These are phyloP conservation scores for Hymenoscyphus fructigenus DNA, from an alignment of 2,329 filamentous ascomycete species.

Conservation along the genomic window DNA sequence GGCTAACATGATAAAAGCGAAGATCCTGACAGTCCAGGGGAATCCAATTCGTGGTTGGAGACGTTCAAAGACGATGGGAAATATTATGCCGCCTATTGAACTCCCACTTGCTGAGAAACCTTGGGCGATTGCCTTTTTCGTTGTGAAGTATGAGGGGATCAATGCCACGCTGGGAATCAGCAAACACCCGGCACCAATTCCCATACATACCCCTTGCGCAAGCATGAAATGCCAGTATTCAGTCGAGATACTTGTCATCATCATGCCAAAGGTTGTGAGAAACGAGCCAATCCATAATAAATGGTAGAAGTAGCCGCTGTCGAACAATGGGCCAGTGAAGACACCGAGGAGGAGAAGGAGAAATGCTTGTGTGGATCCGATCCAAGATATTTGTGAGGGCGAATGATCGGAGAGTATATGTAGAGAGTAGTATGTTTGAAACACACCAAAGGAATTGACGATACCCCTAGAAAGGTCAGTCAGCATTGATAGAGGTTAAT, in stretches of 20 bases:
- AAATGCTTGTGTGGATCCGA: slow-evolving; percentile 48
- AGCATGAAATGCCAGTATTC: slow-evolving; percentile 46
- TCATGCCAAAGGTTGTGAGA: slow-evolving; percentile 46
- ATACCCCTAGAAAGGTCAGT: slow-evolving; percentile 31
- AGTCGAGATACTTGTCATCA: slow-evolving; percentile 40
- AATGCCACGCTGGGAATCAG: slow-evolving; percentile 54
- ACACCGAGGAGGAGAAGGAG: slow-evolving; percentile 44
- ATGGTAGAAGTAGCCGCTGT: slow-evolving; percentile 43
- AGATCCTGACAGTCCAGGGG: slow-evolving; percentile 54
- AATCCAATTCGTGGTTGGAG: slow-evolving; percentile 52
- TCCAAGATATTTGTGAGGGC: slow-evolving; percentile 45
- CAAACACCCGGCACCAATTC: slow-evolving; percentile 44
- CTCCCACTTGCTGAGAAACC: not conserved
- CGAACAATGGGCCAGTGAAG: slow-evolving; percentile 37
- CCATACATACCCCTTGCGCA: slow-evolving; percentile 45
- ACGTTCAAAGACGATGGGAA: slow-evolving; percentile 59
- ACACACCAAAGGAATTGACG: slow-evolving; percentile 50
- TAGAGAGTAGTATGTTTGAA: slow-evolving; percentile 51
- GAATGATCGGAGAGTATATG: slow-evolving; percentile 42
- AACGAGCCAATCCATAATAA: slow-evolving; percentile 42
- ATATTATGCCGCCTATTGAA: slow-evolving; percentile 53
- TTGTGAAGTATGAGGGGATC: slow-evolving; percentile 47
- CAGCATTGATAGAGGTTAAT: not conserved
- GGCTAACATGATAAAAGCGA: slow-evolving; percentile 46
- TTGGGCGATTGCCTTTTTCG: not conserved